Base-by-base conservation (phyloP, 169 alveolate species). In the Eimeria zaria region DNA sequence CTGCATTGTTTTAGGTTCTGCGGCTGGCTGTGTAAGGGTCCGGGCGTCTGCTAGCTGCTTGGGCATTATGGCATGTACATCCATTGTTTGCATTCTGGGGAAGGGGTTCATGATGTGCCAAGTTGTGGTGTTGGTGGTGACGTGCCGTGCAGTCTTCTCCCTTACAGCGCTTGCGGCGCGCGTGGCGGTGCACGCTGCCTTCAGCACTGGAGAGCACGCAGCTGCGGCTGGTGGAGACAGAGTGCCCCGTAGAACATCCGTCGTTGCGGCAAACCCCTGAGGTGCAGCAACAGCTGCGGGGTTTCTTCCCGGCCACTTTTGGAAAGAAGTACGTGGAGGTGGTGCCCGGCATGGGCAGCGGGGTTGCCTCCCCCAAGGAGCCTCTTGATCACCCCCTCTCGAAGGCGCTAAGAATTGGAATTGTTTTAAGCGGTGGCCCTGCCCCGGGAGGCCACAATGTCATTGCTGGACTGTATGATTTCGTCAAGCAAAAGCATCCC, bases 391-490 rank as follows among this genome's bases (percentile, higher is more conserved):
- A 85, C 71, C 60, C 55, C 24, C 93, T 85, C 30, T 85, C 93
- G 22, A 85, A 85, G 14, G 93, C 93, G 41, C 81, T 85, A 48
- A 96, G 97, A 62, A 96, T 99, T 22, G 99, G 99, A 44, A 98
- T 99, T 60, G 99, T 99, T 3, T 98, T 99, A 20, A 98, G 99
- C 67, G 99, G 99, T 24, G 99, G 99, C 36, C 99, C 99, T 85
- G 99, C 99, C 8, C 99, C 99, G 0, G 99, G 99, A 44, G 99
- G 99, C 18, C 99, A 99, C 98, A 99, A 99, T 97, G 99, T 99
- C 46, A 99, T 99, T 73, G 98, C 99, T 1, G 99, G 99, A 60
- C 97, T 99, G 2, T 99, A 48, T 27, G 97, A 95, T 41, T 95
- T 89, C 60, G 88, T 95, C 81, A 84, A 88, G 20, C 92, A 60